These are phyloP conservation scores for Dryadomyces quercivorus DNA, from an alignment of 2,329 filamentous ascomycete genomes.

Conservation along the genomic window DNA sequence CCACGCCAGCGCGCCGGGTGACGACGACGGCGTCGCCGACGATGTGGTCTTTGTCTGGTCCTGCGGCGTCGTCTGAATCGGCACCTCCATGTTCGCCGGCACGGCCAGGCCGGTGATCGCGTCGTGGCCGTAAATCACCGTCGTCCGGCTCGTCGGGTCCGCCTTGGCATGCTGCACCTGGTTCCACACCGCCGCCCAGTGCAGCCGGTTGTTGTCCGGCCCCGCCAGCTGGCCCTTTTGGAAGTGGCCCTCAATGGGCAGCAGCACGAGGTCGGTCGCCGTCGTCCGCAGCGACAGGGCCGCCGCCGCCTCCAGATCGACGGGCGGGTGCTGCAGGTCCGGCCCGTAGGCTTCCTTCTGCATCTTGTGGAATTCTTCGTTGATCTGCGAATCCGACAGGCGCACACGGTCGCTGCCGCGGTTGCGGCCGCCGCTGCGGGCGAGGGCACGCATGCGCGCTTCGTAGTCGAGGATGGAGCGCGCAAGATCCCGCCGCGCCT, in stretches of 20 bases:
- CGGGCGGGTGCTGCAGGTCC: slow-evolving; percentile 7
- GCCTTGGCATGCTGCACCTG: slow-evolving; percentile 27
- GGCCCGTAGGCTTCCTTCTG: slow-evolving; percentile 8
- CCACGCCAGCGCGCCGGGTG: neutral
- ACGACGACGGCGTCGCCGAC: neutral
- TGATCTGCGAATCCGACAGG: slow-evolving; percentile 11
- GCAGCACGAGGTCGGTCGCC: slow-evolving; percentile 11
- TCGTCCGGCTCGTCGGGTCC: slow-evolving; percentile 30
- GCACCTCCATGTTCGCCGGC: slow-evolving; percentile 1
- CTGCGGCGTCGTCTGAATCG: neutral
- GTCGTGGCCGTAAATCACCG: slow-evolving; percentile 83
- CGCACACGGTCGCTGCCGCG: slow-evolving; percentile 5
- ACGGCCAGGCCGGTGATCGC: slow-evolving; percentile 54
- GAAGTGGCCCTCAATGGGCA: slow-evolving; percentile 27
- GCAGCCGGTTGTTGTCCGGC: slow-evolving; percentile 14
- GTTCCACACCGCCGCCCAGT: slow-evolving; percentile 58
- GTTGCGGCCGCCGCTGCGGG: slow-evolving; percentile 7
- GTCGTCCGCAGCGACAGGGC: neutral
- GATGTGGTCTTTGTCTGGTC: neutral
- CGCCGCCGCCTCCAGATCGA: slow-evolving; percentile 3
- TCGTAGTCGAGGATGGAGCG: slow-evolving; percentile 24
- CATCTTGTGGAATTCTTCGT: slow-evolving; percentile 11
- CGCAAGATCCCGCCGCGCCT: slow-evolving; percentile 27
- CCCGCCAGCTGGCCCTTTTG: slow-evolving; percentile 28
- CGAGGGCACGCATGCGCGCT: slow-evolving; percentile 10